Evolutionary conservation across 2,329 filamentous ascomycete species (phyloP), one percentile per base, ranked within the genome.

Genomic region (Fusarium succisae): DNA sequence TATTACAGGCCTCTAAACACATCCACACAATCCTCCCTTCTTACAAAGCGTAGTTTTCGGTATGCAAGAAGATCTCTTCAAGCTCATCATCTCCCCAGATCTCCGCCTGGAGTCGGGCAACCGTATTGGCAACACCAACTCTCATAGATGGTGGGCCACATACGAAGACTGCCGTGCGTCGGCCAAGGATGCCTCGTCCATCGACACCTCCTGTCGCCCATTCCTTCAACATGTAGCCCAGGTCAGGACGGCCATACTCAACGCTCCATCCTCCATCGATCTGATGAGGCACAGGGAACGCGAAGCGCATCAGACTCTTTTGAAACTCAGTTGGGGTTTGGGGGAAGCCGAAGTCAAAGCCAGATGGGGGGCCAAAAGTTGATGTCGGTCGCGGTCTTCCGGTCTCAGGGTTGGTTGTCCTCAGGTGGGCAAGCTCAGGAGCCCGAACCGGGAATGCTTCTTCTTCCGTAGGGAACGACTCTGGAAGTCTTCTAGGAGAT

Each of bases 1-100:
- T 75, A 76, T 69, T 75, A 76, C 73, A 77, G n/a, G 47, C 37
- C 48, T 41, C 30, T 43, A 48, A 62, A 55, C 39, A n/a, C 17
- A 62, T 51, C 35, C 30, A 18, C 51, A 58, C 20, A 41, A 56
- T 53, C 32, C 13, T 54, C 20, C 17, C 45, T 58, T 62, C 39
- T 43, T 77, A 98, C 71, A 98, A 86, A 58, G 95, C 94, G 84
- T 98, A 98, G 82, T 98, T 98, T 86, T 98, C 96, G 8, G 95
- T 94, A 85, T 98, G 96, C 81, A 98, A 83, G 81, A 95, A 98
- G 62, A 98, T 93, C 87, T 98, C 96, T 80, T 98, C 95, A 53
- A 93, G 89, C 77, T 89, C 88, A 39, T 91, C 89, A 76, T 94
- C 92, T 11, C 89, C 91, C 92, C 94, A 95, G 56, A 98, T 95